Percentiles rank a stretch among this genome's conserved stretches.
phyloP scores from a whole-genome alignment of 2,329 filamentous ascomycete species.

The Pseudopyricularia javanii region DNA sequence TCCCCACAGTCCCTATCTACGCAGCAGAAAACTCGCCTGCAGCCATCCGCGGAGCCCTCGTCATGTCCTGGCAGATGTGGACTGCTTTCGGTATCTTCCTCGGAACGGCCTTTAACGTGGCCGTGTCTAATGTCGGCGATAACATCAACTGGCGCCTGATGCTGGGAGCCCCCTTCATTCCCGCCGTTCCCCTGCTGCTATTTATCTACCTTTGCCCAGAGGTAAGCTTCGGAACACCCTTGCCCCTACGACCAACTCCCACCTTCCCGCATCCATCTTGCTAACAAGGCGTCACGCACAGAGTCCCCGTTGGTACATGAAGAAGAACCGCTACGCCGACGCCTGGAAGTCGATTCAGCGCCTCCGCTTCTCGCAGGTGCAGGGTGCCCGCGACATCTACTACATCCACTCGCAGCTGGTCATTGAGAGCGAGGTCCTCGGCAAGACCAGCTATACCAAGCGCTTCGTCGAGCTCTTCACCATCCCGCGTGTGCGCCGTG shows the following conservation, averaged over 20 bases:
- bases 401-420: conserved; percentile 1
- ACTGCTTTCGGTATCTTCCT: conserved; percentile 27
- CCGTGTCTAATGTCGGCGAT: conserved; percentile 23
- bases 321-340: conserved; percentile 26
- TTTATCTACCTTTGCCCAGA: too few species aligned
- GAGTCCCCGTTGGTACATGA: conserved; percentile 40
- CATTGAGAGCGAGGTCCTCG: conserved; percentile 12
- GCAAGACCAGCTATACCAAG: conserved; percentile 22
- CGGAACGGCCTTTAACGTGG: conserved; percentile 50
- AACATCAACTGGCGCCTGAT: conserved; percentile 50
- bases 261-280: too few species aligned
- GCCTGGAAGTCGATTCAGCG: background rate
- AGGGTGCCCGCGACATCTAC: background rate
- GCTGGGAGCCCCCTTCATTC: conserved; percentile 55
- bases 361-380: conserved; percentile 1
- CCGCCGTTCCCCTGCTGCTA: conserved; percentile 31
- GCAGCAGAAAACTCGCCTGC: conserved; percentile 57
- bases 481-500: conserved; percentile 49
- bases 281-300: background rate
- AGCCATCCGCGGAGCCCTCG: conserved; percentile 51
- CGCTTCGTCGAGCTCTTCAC: conserved; percentile 45
- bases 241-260: too few species aligned
- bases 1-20: conserved; percentile 32
- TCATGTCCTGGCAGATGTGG: conserved; percentile 46
- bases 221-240: too few species aligned